Percentiles rank a stretch among this genome's conserved stretches.
phyloP scores from a whole-genome alignment of 2,329 filamentous ascomycete species.

The Ophiostoma fasciatum region DNA sequence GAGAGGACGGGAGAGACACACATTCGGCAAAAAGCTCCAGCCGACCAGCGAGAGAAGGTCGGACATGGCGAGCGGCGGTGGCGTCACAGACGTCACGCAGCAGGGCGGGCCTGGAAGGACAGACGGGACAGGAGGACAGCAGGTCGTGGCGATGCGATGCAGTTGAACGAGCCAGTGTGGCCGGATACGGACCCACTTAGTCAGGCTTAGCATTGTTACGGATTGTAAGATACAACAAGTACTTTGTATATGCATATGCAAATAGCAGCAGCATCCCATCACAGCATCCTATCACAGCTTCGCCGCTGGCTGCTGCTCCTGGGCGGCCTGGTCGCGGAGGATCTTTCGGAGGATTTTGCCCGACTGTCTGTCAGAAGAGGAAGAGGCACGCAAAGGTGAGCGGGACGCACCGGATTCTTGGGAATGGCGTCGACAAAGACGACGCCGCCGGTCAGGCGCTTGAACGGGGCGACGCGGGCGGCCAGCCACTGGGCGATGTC shows the following conservation, averaged over 20 bases:
- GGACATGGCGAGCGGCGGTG: conserved; percentile 34
- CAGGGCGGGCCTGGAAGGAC: no score
- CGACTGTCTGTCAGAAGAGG: conserved; percentile 27
- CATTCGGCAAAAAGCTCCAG: conserved; percentile 42
- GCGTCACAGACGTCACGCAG: no score
- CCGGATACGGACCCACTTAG: no score
- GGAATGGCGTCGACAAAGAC: conserved; percentile 53
- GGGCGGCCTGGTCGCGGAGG: conserved; percentile 40
- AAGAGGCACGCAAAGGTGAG: not conserved
- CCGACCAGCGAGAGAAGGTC: conserved; percentile 37
- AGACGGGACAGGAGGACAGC: no score
- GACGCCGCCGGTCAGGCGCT: conserved; percentile 55
- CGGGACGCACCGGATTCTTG: conserved; percentile 45
- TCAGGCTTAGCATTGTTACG: no score
- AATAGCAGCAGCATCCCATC: no score
- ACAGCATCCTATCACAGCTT: conserved; percentile 13
- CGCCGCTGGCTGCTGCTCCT: conserved; percentile 28
- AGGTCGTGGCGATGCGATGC: no score
- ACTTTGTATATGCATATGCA: no score
- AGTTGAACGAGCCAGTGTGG: no score
- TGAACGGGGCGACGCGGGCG: conserved; percentile 47
- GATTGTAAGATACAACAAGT: no score
- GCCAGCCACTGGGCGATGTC: conserved; percentile 51
- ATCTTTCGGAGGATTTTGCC: conserved; percentile 51
- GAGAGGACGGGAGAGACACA: conserved; percentile 18